Base-by-base conservation (phyloP, 306 rosid genomes). In the Sophora flavescens region DNA sequence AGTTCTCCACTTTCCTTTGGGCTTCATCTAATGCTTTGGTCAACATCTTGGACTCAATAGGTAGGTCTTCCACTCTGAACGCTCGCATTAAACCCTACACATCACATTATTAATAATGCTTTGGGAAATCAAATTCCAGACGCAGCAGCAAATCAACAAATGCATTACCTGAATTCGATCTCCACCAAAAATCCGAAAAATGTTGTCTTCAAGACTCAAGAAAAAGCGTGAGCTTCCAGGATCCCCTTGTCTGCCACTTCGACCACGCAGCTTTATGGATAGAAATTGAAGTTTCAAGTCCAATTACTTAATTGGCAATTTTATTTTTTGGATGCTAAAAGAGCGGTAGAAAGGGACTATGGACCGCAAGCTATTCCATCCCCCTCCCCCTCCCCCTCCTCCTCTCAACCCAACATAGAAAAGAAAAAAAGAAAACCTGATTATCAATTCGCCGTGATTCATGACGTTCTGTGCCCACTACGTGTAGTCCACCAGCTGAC, bases 21-120 rank as follows among this genome's bases (percentile, higher is more conserved):
- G 98, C 98, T 86, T 95, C 98, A 82, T 92, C 97, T 50, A 95
- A 89, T 85, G 98, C 97, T 88, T 92, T 95, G 78, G 98, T 95
- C 81, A 95, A 83, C 97, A 95, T 95, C 92, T 88, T 87, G 74
- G 98, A 95, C 77, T 95, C 98, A 32, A 95, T 95, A 72, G 98
- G 98, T 35, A 95, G 89, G 82, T 95, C 97, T 81, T 95, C 98
- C 65, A 95, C 97, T 90, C 97, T 90, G 68, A 95, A 95, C 42
- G 98, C 98, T 72, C 83, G 88, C 98, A 92, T 95, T 75, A 95
- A 84, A 86, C 97, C 98, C 98, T 95, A 70, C 63, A 82, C 38
- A 69, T 79, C 77, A 80, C 36, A 84, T 77, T 45, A 75, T 44
- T 59, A 66, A 75, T 30, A 8, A 17, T 71, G 26, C 52, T 6